These are phyloP conservation scores for Eucalyptus paniculata DNA, from an alignment of 345 rosid genomes.

Conservation along the genomic window DNA sequence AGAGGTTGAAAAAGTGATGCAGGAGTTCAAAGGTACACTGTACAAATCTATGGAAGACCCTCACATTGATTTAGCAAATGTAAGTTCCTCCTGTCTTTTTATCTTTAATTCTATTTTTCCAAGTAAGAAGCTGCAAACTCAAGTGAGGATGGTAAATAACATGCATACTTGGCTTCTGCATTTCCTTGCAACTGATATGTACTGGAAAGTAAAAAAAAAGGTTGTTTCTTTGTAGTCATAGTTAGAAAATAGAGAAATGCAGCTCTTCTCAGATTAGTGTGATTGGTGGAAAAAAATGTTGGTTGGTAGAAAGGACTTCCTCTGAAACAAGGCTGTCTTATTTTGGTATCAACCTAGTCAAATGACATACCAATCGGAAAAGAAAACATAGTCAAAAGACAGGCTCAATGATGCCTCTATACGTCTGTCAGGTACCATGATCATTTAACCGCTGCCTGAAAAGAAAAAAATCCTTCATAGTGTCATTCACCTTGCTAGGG, in stretches of 20 bases:
- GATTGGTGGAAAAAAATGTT: not conserved
- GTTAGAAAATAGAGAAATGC: not conserved
- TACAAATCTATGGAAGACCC: constrained; percentile 98
- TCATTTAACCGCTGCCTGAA: not conserved
- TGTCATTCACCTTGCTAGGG: not conserved
- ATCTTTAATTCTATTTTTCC: not conserved
- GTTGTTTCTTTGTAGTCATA: not conserved
- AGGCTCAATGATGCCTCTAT: not conserved
- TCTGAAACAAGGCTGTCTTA: not conserved
- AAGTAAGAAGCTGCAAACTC: not conserved
- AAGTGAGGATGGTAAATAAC: not conserved
- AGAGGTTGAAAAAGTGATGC: constrained; percentile 98
- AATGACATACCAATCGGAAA: not conserved
- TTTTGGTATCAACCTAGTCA: not conserved
- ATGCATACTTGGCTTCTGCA: not conserved
- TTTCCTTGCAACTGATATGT: not conserved
- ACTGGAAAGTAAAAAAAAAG: not conserved
- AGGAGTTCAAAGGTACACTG: constrained; percentile 86
- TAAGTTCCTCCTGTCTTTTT: constrained; percentile 14
- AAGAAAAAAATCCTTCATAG: not conserved
- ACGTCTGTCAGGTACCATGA: not conserved
- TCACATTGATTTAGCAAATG: constrained; percentile 74
- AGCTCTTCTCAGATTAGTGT: not conserved
- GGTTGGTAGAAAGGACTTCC: not conserved
- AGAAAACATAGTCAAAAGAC: not conserved